Evolutionary conservation across 2,329 filamentous ascomycete genomes (phyloP).

Genomic region (Epichloe aotearoae): DNA sequence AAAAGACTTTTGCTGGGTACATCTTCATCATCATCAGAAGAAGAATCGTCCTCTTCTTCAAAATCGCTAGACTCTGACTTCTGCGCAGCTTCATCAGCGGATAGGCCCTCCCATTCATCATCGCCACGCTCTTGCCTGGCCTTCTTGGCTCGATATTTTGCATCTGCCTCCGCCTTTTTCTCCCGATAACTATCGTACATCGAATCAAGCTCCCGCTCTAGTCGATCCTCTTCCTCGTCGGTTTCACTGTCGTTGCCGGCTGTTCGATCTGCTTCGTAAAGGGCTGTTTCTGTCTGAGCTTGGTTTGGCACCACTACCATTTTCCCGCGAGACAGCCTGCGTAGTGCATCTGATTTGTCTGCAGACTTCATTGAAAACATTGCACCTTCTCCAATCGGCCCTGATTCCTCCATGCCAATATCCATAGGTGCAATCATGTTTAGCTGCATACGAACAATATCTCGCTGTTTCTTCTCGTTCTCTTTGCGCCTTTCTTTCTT

Average conservation of each 20-base stretch:
- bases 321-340: conserved; percentile 51
- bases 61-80: conserved; percentile 43
- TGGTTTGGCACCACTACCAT: conserved; percentile 57
- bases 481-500: conserved; percentile 76
- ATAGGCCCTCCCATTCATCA: conserved; percentile 87
- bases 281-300: conserved; percentile 37
- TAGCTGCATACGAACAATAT: conserved; percentile 92
- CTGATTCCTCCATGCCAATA: conserved; percentile 80
- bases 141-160: conserved; percentile 84
- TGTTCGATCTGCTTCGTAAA: conserved; percentile 43
- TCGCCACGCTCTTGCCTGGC: conserved; percentile 69
- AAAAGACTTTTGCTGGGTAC: conserved; percentile 17
- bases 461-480: conserved; percentile 88
- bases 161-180: conserved; percentile 63
- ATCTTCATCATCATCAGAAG: conserved; percentile 19
- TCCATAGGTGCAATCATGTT: conserved; percentile 95
- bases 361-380: conserved; percentile 80
- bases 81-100: conserved; percentile 44
- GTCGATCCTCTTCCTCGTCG: conserved; percentile 67
- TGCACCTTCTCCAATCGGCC: conserved; percentile 62
- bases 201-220: conserved; percentile 74
- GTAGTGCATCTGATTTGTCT: conserved; percentile 59
- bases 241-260: conserved; percentile 46
- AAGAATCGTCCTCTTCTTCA: conserved; percentile 36
- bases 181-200: conserved; percentile 83